These are phyloP conservation scores for Didymella pomorum DNA, from an alignment of 2,329 filamentous ascomycete genomes.

Conservation along the genomic window DNA sequence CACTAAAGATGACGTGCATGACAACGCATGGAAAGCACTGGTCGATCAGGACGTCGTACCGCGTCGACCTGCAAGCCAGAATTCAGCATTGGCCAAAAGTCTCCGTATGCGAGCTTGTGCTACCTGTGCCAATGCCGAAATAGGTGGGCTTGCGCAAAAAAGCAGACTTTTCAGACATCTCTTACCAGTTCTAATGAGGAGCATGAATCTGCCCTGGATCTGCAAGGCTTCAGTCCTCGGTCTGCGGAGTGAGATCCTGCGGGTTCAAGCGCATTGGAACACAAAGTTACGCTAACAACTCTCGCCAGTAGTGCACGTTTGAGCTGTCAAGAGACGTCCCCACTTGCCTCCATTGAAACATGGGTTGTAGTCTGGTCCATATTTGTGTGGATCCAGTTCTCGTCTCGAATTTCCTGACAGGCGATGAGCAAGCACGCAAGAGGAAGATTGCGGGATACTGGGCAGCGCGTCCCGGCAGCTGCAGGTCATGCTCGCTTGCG, in stretches of 20 bases:
- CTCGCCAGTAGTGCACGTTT: slow-evolving; percentile 6
- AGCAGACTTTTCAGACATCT: slow-evolving; percentile 29
- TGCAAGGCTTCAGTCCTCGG: slow-evolving; percentile 29
- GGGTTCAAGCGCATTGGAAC: slow-evolving; percentile 33
- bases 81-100: slow-evolving; percentile 15
- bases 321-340: not conserved
- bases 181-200: slow-evolving; percentile 26
- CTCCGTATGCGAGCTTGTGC: slow-evolving; percentile 22
- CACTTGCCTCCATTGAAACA: not conserved
- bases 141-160: slow-evolving; percentile 30
- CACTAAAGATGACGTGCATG: slow-evolving; percentile 25
- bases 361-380: not conserved
- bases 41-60: slow-evolving; percentile 13
- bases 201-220: slow-evolving; percentile 30
- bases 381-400: not conserved
- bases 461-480: not conserved
- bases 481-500: slow-evolving; percentile 5
- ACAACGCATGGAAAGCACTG: slow-evolving; percentile 23
- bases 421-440: not conserved
- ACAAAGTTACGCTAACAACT: slow-evolving; percentile 27
- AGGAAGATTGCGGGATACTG: slow-evolving; percentile 1
- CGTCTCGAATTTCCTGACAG: not conserved
- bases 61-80: slow-evolving; percentile 18
- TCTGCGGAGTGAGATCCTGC: slow-evolving; percentile 36
- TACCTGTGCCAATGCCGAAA: slow-evolving; percentile 24